Evolutionary conservation across 345 rosid species (phyloP).

Genomic region (Eucalyptus rudis): DNA sequence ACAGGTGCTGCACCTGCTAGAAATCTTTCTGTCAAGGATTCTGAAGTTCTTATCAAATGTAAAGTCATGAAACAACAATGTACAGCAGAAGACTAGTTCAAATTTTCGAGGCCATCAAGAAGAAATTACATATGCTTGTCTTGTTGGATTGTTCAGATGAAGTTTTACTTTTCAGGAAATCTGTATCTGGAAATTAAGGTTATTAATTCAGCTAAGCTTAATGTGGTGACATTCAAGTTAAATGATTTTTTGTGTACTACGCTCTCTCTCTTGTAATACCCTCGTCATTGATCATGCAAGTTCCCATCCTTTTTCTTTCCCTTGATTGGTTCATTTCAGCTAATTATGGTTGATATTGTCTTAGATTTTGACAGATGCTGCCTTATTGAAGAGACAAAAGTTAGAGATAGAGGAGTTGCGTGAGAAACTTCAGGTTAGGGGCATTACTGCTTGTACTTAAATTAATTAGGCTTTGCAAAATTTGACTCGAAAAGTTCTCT

Average conservation of each 20-base stretch:
- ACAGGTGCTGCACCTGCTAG: not conserved
- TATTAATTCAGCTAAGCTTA: not conserved
- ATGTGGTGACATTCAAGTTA: not conserved
- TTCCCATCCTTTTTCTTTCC: not conserved
- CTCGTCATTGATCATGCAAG: not conserved
- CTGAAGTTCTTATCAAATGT: not conserved
- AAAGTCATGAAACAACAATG: not conserved
- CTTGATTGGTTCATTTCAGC: not conserved
- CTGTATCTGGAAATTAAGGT: not conserved
- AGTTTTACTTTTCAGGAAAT: not conserved
- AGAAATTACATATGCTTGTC: not conserved
- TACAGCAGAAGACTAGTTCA: not conserved
- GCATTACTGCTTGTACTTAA: not conserved
- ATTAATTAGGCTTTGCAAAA: not conserved
- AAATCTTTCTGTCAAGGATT: not conserved
- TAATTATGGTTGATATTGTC: constrained; percentile 5
- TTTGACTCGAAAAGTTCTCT: constrained; percentile 6
- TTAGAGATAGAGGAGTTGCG: constrained; percentile 89
- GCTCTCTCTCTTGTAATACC: not conserved
- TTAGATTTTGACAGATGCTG: constrained; percentile 92
- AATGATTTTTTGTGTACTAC: not conserved
- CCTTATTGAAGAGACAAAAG: constrained; percentile 83
- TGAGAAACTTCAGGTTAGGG: constrained; percentile 70
- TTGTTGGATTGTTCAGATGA: not conserved
- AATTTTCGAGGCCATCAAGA: not conserved